A percentile compares a stretch with the other conserved stretches of the same genome.
phyloP scores from a whole-genome alignment of 129 eudicot species.

The Erigeron canadensis region DNA sequence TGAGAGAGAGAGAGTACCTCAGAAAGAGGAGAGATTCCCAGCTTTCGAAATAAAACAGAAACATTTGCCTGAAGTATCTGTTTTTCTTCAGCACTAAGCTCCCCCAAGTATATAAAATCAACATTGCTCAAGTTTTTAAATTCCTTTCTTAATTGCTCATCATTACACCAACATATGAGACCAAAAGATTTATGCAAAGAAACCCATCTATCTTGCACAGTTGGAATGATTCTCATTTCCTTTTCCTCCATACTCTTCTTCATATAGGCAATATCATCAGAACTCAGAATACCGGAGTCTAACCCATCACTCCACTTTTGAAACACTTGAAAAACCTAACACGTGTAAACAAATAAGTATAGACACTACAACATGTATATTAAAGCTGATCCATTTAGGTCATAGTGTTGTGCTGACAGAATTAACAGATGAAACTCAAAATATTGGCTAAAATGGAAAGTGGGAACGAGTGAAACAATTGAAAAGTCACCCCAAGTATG shows the following conservation, averaged over 20 bases:
- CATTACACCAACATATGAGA: slow-evolving; percentile 74
- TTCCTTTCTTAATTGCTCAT: slow-evolving; percentile 56
- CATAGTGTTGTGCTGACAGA: not conserved
- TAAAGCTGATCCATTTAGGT: slow-evolving; percentile 9
- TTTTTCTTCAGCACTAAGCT: slow-evolving; percentile 47
- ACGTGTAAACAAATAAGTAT: slow-evolving; percentile 4
- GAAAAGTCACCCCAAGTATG: not conserved
- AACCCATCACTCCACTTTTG: slow-evolving; percentile 61
- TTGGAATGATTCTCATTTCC: slow-evolving; percentile 62
- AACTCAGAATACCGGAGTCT: slow-evolving; percentile 48
- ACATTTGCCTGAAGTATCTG: slow-evolving; percentile 46
- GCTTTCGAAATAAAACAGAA: slow-evolving; percentile 42
- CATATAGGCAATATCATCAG: slow-evolving; percentile 55
- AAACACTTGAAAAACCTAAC: slow-evolving; percentile 70
- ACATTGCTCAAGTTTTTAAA: slow-evolving; percentile 57
- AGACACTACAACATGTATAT: not conserved
- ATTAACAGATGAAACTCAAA: not conserved
- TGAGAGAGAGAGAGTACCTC: slow-evolving; percentile 49
- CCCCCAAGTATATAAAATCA: slow-evolving; percentile 58
- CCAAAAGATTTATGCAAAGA: slow-evolving; percentile 71
- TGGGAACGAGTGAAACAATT: not conserved
- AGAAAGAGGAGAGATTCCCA: slow-evolving; percentile 67
- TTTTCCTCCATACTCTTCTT: slow-evolving; percentile 49
- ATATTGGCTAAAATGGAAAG: not conserved
- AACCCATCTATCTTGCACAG: slow-evolving; percentile 76